Evolutionary conservation across 2,329 filamentous ascomycete species (phyloP).

Genomic region (Rhinocladiella similis): DNA sequence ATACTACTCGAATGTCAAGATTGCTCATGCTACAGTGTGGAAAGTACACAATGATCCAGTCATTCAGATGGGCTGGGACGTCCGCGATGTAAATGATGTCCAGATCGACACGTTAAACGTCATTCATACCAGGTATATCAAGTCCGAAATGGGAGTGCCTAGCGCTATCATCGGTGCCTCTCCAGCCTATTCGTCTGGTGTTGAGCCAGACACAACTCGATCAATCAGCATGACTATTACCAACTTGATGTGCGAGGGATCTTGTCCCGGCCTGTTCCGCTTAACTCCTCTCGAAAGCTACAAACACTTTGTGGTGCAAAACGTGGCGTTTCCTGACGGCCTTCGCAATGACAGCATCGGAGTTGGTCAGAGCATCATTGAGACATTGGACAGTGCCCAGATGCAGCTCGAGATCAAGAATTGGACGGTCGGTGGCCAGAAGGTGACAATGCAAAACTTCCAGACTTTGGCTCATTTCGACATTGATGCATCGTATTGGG

Average conservation of each 20-base stretch:
- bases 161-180: neutral
- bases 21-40: neutral
- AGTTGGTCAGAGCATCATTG: neutral
- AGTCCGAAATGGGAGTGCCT: neutral
- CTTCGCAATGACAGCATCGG: neutral
- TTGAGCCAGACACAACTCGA: neutral
- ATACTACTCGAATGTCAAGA: neutral
- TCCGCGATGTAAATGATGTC: neutral
- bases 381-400: neutral
- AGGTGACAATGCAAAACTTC: neutral
- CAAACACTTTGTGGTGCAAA: neutral
- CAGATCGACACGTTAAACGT: neutral
- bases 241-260: neutral
- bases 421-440: neutral
- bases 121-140: neutral
- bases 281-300: neutral
- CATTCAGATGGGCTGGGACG: neutral
- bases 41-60: neutral
- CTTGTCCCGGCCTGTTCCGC: neutral
- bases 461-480: too few relatives aligned
- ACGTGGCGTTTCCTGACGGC: neutral
- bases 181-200: neutral
- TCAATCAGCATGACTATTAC: neutral
- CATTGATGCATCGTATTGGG: too few relatives aligned
- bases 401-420: neutral